Conservation (phyloP, 225 moss, liverwort and hornwort species). For the Rhytidiadelphus loreus region DNA sequence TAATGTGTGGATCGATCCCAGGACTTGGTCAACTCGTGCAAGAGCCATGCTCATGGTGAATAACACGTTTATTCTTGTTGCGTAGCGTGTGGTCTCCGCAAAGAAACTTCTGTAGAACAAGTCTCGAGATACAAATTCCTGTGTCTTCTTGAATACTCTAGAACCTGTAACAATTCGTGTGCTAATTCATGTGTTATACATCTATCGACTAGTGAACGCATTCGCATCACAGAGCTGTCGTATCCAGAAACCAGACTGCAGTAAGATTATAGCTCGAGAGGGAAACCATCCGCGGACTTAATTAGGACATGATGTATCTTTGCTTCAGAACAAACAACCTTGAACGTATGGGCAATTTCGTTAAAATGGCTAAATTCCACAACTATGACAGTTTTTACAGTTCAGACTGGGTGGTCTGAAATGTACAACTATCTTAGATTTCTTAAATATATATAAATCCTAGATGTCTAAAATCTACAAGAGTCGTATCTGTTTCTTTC, state of each 20-base stretch:
- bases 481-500: too few species aligned
- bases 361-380: too few species aligned
- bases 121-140: neutral
- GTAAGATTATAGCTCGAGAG: neutral
- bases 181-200: too few species aligned
- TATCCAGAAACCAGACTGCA: neutral
- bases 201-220: neutral
- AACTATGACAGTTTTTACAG: too few species aligned
- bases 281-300: neutral
- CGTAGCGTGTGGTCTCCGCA: neutral
- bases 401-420: too few species aligned
- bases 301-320: too few species aligned
- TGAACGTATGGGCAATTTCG: too few species aligned
- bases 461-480: too few species aligned
- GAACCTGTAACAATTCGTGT: neutral
- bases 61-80: neutral
- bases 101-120: neutral
- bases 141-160: neutral
- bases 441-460: too few species aligned
- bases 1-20: neutral
- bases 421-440: too few species aligned
- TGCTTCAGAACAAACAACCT: too few species aligned
- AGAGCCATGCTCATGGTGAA: neutral
- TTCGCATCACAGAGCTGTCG: neutral
- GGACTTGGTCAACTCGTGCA: neutral